Conservation (phyloP, 495 filamentous ascomycete genomes). For the Penicillium paradoxum region DNA sequence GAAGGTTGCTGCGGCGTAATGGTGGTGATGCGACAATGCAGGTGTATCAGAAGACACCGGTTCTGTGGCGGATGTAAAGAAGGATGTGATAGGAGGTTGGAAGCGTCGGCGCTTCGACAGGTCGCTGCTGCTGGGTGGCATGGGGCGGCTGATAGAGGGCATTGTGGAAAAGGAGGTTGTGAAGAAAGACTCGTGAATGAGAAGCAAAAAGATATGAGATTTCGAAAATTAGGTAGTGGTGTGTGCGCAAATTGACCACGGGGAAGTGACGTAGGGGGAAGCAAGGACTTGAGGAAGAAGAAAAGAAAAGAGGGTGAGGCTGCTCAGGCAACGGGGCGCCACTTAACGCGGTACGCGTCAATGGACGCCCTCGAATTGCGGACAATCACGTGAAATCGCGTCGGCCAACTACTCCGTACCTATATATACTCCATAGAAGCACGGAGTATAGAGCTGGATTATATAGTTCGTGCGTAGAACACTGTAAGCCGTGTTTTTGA, state of each 20-base stretch:
- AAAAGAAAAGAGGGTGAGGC: conserved; percentile 5
- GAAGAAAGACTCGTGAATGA: background rate
- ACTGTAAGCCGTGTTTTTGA: no score
- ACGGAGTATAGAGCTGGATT: no score
- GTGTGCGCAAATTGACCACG: background rate
- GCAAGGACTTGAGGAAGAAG: background rate
- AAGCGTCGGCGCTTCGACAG: conserved; percentile 43
- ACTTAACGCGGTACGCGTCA: conserved; percentile 1
- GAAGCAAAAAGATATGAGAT: background rate
- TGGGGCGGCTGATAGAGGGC: conserved; percentile 9
- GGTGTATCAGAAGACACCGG: conserved; percentile 11
- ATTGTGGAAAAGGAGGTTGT: conserved; percentile 6
- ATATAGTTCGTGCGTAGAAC: no score
- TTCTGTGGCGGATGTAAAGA: conserved; percentile 28
- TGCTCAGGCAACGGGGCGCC: conserved; percentile 1
- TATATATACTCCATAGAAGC: no score
- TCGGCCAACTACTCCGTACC: background rate
- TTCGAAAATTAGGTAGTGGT: background rate
- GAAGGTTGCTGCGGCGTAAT: conserved; percentile 39
- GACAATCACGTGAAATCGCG: background rate
- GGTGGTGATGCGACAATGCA: conserved; percentile 34
- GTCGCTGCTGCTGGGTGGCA: conserved; percentile 17
- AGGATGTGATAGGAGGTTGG: conserved; percentile 45
- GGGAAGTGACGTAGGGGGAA: conserved; percentile 1
- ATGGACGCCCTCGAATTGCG: background rate